A percentile compares a stretch with the other conserved stretches of the same genome.
Evolutionary conservation across 1,284 basidiomycete species (phyloP).

Genomic region (Vanrija humicola): DNA sequence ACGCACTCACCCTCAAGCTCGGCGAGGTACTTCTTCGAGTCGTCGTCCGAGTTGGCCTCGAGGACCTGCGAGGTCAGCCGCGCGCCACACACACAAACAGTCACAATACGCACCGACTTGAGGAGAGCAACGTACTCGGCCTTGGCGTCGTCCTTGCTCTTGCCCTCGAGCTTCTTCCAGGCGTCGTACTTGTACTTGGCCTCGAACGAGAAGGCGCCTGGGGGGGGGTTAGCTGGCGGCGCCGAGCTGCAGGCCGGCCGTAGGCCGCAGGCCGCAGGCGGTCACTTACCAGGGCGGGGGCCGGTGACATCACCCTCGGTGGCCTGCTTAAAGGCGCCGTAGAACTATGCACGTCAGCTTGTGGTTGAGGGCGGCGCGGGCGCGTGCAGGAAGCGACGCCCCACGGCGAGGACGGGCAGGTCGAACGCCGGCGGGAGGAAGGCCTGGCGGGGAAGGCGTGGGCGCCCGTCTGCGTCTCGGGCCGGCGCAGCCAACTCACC

Average conservation of each 20-base stretch:
- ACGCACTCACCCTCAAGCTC: conserved; percentile 57
- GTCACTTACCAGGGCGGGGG: conserved; percentile 37
- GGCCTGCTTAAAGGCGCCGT: conserved; percentile 86
- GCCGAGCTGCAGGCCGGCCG: neutral
- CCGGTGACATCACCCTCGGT: conserved; percentile 58
- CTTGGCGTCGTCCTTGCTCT: conserved; percentile 65
- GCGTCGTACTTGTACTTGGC: conserved; percentile 61
- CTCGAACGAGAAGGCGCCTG: conserved; percentile 45
- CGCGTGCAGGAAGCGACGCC: neutral
- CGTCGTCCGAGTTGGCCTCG: conserved; percentile 54
- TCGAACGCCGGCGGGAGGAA: neutral
- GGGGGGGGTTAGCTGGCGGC: neutral
- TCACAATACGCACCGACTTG: conserved; percentile 56
- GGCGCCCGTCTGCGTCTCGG: neutral
- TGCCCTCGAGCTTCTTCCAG: conserved; percentile 74
- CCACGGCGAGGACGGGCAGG: neutral
- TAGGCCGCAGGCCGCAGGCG: too few relatives aligned
- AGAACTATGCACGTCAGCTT: conserved; percentile 61
- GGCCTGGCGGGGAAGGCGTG: neutral
- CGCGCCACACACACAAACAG: neutral
- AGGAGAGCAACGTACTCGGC: conserved; percentile 69
- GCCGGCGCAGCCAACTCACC: conserved; percentile 49
- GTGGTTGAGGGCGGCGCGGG: neutral
- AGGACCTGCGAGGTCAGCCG: conserved; percentile 55
- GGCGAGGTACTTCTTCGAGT: conserved; percentile 58